Base-by-base conservation (phyloP, 768 basidiomycete species). In the Rhodotorula sphaerocarpa region DNA sequence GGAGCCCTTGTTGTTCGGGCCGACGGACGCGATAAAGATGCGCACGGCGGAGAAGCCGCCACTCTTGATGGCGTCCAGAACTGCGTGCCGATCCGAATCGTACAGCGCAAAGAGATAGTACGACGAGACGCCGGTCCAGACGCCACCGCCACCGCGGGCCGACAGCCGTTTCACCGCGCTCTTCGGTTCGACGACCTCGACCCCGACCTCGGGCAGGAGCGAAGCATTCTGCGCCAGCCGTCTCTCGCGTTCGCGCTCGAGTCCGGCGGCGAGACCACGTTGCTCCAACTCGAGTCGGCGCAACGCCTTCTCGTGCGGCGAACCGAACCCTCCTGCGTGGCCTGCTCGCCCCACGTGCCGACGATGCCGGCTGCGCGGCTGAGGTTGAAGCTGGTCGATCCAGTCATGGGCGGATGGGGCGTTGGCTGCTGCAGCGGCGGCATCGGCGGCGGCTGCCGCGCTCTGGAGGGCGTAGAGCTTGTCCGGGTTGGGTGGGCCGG, bases 61-160 rank as follows among this genome's bases (percentile, higher is more conserved):
- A 11, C 34, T 54, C 55, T 67, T 48, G 63, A 72, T 69, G n/a
- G 70, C 69, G 48, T 73, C 69, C 23, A 73, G 67, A 1, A 73
- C 66, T 15, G 54, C 59, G n/a, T 48, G 14, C 1, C 71, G 55
- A 21, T 71, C 71, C 36, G 44, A 30, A 23, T 61, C 55, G 30
- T 45, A 33, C 16, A 71, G 30, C 10, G 71, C 59, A 44, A 63
- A 62, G 28, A 73, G 61, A 63, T 71, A 73, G 65, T 72, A 73
- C 10, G 60, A 61, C 27, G 70, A 70, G n/a, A 67, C 73, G 43
- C 73, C 72, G 36, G 53, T 54, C 53, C 59, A 71, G 43, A 44
- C 58, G 46, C 50, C 63, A 39, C 1, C 44, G 23, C 23, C 16
- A 5, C 31, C 31, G 31, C 23, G 30, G 18, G 30, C 21, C 31